Evolutionary conservation across 495 filamentous ascomycete genomes (phyloP).

Genomic region (Symbiotaphrina buchneri): DNA sequence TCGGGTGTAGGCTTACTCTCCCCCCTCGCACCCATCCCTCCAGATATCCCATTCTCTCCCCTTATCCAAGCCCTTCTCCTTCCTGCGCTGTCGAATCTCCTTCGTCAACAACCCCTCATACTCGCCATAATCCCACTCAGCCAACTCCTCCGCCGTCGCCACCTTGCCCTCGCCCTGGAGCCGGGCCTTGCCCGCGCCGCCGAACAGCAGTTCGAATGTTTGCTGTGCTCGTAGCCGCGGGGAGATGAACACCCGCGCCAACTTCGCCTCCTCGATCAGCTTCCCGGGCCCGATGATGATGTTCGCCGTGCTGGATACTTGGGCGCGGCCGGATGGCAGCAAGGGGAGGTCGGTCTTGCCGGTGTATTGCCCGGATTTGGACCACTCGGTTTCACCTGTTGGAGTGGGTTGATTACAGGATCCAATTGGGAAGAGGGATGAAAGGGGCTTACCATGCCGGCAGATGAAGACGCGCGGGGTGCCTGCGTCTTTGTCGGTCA

Average conservation of each 20-base stretch:
- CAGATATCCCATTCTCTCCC: slow-evolving; percentile 1
- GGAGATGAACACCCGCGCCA: slow-evolving; percentile 9
- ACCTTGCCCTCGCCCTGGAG: slow-evolving; percentile 4
- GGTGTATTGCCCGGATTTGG: slow-evolving; percentile 11
- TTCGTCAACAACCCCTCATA: slow-evolving; percentile 11
- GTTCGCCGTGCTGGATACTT: slow-evolving; percentile 9
- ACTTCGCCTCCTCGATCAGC: slow-evolving; percentile 10
- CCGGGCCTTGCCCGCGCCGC: too few relatives aligned
- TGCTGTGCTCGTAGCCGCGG: slow-evolving; percentile 9
- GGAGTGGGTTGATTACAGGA: background rate
- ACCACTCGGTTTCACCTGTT: slow-evolving; percentile 12
- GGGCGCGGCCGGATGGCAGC: slow-evolving; percentile 7
- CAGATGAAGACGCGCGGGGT: slow-evolving; percentile 14
- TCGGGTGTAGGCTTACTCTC: slow-evolving; percentile 1
- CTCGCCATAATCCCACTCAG: slow-evolving; percentile 14
- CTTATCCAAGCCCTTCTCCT: slow-evolving; percentile 5
- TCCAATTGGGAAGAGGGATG: background rate
- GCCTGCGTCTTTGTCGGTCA: slow-evolving; percentile 9
- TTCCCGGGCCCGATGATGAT: slow-evolving; percentile 9
- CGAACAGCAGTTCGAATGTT: slow-evolving; percentile 10
- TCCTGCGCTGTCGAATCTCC: slow-evolving; percentile 9
- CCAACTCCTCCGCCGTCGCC: slow-evolving; percentile 9
- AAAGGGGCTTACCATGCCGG: slow-evolving; percentile 9
- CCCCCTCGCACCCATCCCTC: slow-evolving; percentile 1
- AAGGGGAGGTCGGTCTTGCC: slow-evolving; percentile 12